These are phyloP conservation scores for Debaryomyces psychrophilus DNA, from an alignment of 1,139 yeast genomes.

Conservation along the genomic window DNA sequence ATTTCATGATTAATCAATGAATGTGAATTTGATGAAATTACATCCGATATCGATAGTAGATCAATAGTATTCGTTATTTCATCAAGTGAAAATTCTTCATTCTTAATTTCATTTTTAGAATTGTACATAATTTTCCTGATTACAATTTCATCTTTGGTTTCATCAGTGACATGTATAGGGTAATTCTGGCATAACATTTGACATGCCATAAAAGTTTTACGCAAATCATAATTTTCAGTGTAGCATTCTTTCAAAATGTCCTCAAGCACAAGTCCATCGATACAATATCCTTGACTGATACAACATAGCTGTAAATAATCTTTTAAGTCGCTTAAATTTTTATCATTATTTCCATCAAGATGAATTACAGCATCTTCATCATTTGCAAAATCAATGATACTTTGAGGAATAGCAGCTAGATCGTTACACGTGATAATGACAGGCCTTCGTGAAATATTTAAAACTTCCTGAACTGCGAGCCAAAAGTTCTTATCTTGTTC, in stretches of 20 bases:
- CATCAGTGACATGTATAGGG: neutral
- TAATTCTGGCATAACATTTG: constrained; percentile 56
- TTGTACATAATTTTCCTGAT: constrained; percentile 4
- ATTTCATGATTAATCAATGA: constrained; percentile 43
- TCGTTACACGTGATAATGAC: constrained; percentile 75
- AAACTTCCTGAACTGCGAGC: constrained; percentile 66
- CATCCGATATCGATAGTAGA: constrained; percentile 41
- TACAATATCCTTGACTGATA: constrained; percentile 36
- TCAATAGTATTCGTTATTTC: constrained; percentile 29
- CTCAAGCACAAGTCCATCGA: constrained; percentile 37
- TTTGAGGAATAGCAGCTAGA: constrained; percentile 54
- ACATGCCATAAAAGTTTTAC: constrained; percentile 55
- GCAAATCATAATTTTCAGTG: constrained; percentile 47
- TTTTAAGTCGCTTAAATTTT: constrained; percentile 25
- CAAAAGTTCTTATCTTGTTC: constrained; percentile 84
- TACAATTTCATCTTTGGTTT: neutral
- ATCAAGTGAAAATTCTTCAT: constrained; percentile 10
- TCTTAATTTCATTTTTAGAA: constrained; percentile 4
- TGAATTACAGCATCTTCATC: constrained; percentile 43
- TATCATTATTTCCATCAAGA: constrained; percentile 26
- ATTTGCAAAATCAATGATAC: constrained; percentile 49
- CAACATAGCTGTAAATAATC: constrained; percentile 48
- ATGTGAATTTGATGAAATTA: constrained; percentile 31
- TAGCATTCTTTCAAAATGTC: constrained; percentile 29
- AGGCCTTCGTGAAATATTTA: constrained; percentile 75